Conservation (phyloP, 805 yeast species). For the Cyberlindnera japonica region DNA sequence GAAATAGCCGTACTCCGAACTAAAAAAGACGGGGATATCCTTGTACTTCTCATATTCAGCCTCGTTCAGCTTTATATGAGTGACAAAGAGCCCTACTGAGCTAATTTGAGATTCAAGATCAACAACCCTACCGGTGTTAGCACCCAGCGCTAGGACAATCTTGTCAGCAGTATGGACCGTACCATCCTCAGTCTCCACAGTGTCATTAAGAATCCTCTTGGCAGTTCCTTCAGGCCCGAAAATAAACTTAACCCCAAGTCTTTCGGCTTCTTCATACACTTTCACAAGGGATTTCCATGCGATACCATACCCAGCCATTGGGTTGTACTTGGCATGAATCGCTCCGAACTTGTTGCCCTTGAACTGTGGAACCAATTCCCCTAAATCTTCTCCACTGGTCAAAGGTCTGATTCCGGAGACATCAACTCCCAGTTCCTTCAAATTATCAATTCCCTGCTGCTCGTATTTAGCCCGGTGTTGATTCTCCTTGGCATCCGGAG, state of each 20-base stretch:
- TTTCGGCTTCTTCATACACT: constrained; percentile 29
- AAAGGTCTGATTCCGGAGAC: constrained; percentile 27
- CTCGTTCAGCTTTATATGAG: constrained; percentile 35
- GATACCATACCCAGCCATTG: constrained; percentile 41
- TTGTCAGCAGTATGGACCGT: constrained; percentile 26
- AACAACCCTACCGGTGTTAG: constrained; percentile 34
- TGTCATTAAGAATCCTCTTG: constrained; percentile 12
- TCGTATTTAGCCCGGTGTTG: constrained; percentile 37
- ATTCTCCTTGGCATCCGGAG: constrained; percentile 29
- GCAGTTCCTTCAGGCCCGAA: constrained; percentile 33
- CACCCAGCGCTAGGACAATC: constrained; percentile 36
- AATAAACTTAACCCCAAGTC: constrained; percentile 33
- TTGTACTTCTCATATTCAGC: constrained; percentile 35
- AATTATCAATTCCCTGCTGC: constrained; percentile 32
- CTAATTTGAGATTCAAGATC: constrained; percentile 31
- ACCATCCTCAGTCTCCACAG: constrained; percentile 29
- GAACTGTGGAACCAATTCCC: constrained; percentile 28
- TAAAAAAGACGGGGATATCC: constrained; percentile 40
- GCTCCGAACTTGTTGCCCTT: constrained; percentile 24
- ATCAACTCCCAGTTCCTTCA: constrained; percentile 27
- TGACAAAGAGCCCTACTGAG: constrained; percentile 36
- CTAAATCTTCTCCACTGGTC: constrained; percentile 31
- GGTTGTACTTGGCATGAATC: constrained; percentile 33
- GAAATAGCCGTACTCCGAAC: constrained; percentile 41
- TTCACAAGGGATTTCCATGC: constrained; percentile 37